Evolutionary conservation across 306 rosid genomes (phyloP), one percentile per base, ranked within the genome.

Genomic region (Quercus dentata): DNA sequence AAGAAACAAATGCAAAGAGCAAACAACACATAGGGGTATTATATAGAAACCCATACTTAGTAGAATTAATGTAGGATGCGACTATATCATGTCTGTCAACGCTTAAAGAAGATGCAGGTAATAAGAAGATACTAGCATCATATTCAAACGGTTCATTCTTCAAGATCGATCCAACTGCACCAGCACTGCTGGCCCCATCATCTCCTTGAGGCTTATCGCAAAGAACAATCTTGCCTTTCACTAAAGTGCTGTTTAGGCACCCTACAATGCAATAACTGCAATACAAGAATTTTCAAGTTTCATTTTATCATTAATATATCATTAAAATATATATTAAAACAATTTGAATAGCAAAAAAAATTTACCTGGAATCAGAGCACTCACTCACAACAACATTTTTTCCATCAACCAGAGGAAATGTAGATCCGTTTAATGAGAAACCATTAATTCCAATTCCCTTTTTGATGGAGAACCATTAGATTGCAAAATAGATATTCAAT

Each of bases 371-470:
- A 49, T 10, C 14, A 49, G 54, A 10, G 54, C 54, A 49, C 0
- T 49, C 54, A 10, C 15, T 10, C 14, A 1, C 25, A 35, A 78
- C 19, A 75, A 28, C 73, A 52, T 59, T 12, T 74, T 64, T 44
- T 38, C 83, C 88, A 57, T 51, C 15, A 27, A 78, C 51, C 30
- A 83, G 56, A 59, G 86, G 88, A 64, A 73, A 70, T 1, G 27
- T 78, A 4, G 74, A 46, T 3, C 76, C 83, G 18, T 83, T 76
- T 28, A 73, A 67, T 14, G 10, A 15, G 80, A 73, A 85, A 59
- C 78, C n/a, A 14, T 85, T 85, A 0, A 85, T 21, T 4, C 83
- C 78, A 54, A 15, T 61, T 6, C 89, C 91, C 83, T 85, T 83
- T 33, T 63, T 56, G 46, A 27, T 73, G 78, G 25, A 5, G 54